Conservation (phyloP, 2,329 filamentous ascomycete species). For the Nakataea oryzae region DNA sequence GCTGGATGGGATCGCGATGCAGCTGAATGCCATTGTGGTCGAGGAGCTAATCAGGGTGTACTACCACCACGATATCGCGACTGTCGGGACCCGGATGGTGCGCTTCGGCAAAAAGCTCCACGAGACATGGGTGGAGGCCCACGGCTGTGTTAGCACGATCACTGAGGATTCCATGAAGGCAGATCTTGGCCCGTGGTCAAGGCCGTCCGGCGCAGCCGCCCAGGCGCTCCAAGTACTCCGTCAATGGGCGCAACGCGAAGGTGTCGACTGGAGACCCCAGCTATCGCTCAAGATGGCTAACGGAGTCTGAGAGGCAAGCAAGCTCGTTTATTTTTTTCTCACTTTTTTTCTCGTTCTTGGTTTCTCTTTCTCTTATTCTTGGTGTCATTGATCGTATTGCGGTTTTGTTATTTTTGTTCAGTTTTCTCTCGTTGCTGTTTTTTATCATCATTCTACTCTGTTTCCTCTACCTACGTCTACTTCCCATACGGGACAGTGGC, state of each 20-base stretch:
- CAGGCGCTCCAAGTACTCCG: slow-evolving; percentile 27
- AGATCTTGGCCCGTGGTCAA: slow-evolving; percentile 29
- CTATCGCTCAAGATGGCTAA: slow-evolving; percentile 11
- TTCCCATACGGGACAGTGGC: neutral
- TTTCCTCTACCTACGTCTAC: neutral
- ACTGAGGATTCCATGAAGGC: slow-evolving; percentile 16
- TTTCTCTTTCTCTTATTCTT: neutral
- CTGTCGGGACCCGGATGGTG: slow-evolving; percentile 16
- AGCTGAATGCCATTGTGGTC: slow-evolving; percentile 31
- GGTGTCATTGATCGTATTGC: neutral
- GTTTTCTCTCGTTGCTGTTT: no score
- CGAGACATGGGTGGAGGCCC: slow-evolving; percentile 20
- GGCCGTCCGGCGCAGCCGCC: slow-evolving; percentile 30
- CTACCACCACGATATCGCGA: slow-evolving; percentile 18
- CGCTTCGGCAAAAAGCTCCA: slow-evolving; percentile 13
- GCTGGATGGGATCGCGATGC: slow-evolving; percentile 28
- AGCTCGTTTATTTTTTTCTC: neutral
- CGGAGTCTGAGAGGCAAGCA: neutral
- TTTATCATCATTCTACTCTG: neutral
- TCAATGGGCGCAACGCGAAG: slow-evolving; percentile 32
- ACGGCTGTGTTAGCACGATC: slow-evolving; percentile 16
- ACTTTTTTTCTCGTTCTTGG: neutral
- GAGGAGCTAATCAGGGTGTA: slow-evolving; percentile 26
- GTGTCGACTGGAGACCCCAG: slow-evolving; percentile 33
- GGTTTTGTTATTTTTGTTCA: neutral